These are phyloP conservation scores for Amaranthus palmeri DNA, from an alignment of 148 eudicot genomes.

Conservation along the genomic window DNA sequence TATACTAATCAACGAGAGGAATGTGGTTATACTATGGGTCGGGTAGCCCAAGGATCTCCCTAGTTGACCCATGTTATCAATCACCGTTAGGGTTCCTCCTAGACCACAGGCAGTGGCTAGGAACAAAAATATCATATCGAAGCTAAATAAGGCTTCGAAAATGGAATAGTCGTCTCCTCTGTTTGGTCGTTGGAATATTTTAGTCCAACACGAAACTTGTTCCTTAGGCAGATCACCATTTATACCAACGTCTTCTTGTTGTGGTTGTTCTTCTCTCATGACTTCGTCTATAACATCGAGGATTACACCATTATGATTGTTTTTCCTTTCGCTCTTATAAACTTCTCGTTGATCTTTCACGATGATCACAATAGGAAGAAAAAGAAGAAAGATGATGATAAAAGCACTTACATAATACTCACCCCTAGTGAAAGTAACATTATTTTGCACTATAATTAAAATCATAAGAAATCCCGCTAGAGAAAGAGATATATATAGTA, in stretches of 20 bases:
- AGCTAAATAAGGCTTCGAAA: conserved; percentile 32
- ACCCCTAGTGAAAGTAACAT: conserved; percentile 13
- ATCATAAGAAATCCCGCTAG: conserved; percentile 28
- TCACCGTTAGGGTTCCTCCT: conserved; percentile 32
- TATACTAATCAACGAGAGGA: conserved; percentile 33
- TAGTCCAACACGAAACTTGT: conserved; percentile 11
- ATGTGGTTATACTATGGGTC: conserved; percentile 22
- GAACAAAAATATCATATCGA: conserved; percentile 32
- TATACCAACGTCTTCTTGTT: too few species aligned
- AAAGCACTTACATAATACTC: conserved; percentile 17
- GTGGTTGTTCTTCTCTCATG: too few species aligned
- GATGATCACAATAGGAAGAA: conserved; percentile 19
- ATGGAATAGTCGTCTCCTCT: conserved; percentile 38
- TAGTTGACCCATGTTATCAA: conserved; percentile 34
- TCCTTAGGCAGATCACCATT: too few species aligned
- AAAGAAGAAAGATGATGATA: conserved; percentile 15
- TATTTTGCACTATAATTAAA: conserved; percentile 25
- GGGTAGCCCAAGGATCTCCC: conserved; percentile 35
- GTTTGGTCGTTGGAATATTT: conserved; percentile 25
- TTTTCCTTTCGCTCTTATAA: too few species aligned
- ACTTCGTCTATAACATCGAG: too few species aligned
- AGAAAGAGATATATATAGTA: conserved; percentile 26
- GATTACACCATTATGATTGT: too few species aligned
- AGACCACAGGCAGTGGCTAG: conserved; percentile 30
- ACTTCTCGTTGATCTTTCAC: conserved; percentile 6